A percentile compares a stretch with the other conserved stretches of the same genome.
These are phyloP conservation scores for Turritis glabra DNA, from an alignment of 345 rosid species.

Conservation along the genomic window DNA sequence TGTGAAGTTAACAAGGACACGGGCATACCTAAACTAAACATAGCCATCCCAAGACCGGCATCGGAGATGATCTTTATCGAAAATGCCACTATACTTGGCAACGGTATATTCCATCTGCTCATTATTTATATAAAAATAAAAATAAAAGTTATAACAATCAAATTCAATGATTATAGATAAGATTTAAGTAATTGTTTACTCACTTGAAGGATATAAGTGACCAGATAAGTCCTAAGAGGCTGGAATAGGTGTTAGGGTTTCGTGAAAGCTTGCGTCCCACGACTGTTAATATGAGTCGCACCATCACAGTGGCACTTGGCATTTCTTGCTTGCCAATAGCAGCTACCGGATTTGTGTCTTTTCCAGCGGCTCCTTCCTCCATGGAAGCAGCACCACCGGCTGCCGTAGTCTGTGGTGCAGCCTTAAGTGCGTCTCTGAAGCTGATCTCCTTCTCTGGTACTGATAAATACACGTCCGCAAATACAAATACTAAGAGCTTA, in stretches of 20 bases:
- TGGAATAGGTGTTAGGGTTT: conserved; percentile 96
- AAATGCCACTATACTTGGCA: conserved; percentile 65
- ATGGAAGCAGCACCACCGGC: conserved; percentile 17
- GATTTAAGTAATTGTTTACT: background rate
- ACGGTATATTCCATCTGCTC: conserved; percentile 61
- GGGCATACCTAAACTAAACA: conserved; percentile 77
- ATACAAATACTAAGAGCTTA: background rate
- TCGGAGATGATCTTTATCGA: conserved; percentile 74
- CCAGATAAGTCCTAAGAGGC: conserved; percentile 89
- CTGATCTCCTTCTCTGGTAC: conserved; percentile 82
- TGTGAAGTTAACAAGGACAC: background rate
- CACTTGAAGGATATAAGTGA: conserved; percentile 91
- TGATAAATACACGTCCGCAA: conserved; percentile 34
- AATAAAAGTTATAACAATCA: background rate
- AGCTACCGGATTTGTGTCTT: conserved; percentile 44
- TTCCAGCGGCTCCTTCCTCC: conserved; percentile 49
- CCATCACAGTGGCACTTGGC: conserved; percentile 97
- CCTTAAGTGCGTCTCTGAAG: conserved; percentile 56
- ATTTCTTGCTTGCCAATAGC: conserved; percentile 57
- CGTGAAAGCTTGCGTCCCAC: conserved; percentile 98
- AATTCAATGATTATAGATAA: background rate
- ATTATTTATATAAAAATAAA: background rate
- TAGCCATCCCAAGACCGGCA: conserved; percentile 86
- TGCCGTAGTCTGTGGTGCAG: conserved; percentile 9
- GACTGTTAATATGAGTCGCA: conserved; percentile 93